phyloP scores from a whole-genome alignment of 352 stramenopile genomes.

The Pythium vanterpoolii region DNA sequence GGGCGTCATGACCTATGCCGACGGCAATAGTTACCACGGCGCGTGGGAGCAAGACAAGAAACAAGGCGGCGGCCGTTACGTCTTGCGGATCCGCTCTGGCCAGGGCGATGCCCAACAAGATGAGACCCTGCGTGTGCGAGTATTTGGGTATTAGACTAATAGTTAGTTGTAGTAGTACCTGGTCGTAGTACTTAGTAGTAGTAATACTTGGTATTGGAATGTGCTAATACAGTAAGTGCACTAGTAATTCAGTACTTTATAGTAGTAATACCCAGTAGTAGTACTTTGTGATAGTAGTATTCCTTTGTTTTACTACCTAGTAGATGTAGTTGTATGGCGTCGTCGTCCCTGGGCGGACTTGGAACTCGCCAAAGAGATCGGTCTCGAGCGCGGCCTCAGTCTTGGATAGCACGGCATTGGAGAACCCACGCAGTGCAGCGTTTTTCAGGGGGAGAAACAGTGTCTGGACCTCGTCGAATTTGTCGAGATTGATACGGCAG shows the following conservation, averaged over 20 bases:
- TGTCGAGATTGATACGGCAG: conserved; percentile 76
- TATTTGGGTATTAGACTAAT: conserved; percentile 28
- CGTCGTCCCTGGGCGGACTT: conserved; percentile 59
- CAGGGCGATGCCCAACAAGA: background rate
- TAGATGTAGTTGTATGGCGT: conserved; percentile 69
- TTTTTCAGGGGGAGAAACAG: conserved; percentile 60
- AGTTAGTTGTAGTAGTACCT: conserved; percentile 71
- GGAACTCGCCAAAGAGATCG: conserved; percentile 60
- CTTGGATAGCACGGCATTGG: conserved; percentile 48
- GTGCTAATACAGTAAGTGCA: too few relatives aligned
- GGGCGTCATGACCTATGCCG: conserved; percentile 76
- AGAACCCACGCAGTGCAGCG: conserved; percentile 42
- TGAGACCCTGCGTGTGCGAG: conserved; percentile 20
- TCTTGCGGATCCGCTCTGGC: conserved; percentile 30
- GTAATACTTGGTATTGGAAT: too few relatives aligned
- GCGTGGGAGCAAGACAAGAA: conserved; percentile 87
- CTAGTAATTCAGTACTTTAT: too few relatives aligned
- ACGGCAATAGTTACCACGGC: conserved; percentile 83
- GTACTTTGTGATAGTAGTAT: too few relatives aligned
- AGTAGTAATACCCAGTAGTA: too few relatives aligned
- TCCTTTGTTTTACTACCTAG: too few relatives aligned
- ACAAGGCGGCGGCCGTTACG: conserved; percentile 76
- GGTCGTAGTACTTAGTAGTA: conserved; percentile 56
- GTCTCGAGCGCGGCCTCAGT: conserved; percentile 40
- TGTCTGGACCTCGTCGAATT: conserved; percentile 74